Percentiles rank a stretch among this genome's conserved stretches.
These are phyloP conservation scores for Calonectria leucothoes DNA, from an alignment of 2,329 filamentous ascomycete species.

Conservation along the genomic window DNA sequence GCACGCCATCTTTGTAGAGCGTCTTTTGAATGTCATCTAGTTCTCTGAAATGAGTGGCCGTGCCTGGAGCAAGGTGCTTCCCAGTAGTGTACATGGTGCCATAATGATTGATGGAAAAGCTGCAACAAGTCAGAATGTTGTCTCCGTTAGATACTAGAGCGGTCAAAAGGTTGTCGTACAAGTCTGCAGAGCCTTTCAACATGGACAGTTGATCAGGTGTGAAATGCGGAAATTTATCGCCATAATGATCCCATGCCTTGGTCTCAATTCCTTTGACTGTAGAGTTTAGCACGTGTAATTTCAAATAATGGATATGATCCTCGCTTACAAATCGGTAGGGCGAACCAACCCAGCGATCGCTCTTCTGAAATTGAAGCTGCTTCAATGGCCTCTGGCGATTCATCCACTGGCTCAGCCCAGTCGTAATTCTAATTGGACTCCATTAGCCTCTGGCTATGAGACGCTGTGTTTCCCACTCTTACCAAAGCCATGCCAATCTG, in stretches of 20 bases:
- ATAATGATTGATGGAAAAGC: constrained; percentile 8
- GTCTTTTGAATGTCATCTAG: constrained; percentile 8
- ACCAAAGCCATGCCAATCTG: constrained; percentile 7
- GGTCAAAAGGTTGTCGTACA: not conserved
- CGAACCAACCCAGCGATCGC: constrained; percentile 3
- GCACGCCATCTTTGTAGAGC: not conserved
- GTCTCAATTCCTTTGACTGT: constrained; percentile 6
- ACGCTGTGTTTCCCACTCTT: not conserved
- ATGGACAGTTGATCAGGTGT: not conserved
- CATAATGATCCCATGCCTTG: not conserved
- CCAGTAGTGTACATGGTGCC: constrained; percentile 10
- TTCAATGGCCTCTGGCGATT: not conserved
- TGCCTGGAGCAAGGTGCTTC: not conserved
- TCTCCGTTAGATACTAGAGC: not conserved
- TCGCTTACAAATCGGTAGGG: not conserved
- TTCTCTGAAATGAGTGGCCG: not conserved
- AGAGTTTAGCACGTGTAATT: not conserved
- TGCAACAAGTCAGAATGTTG: not conserved
- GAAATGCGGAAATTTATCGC: not conserved
- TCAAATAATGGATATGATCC: no score
- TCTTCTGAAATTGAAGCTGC: not conserved
- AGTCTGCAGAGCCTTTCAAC: constrained; percentile 8
- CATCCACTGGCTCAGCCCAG: constrained; percentile 1
- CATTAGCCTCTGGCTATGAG: not conserved
- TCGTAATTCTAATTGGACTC: not conserved